Conservation (phyloP, 495 filamentous ascomycete species). For the Penicillium bialowiezense region DNA sequence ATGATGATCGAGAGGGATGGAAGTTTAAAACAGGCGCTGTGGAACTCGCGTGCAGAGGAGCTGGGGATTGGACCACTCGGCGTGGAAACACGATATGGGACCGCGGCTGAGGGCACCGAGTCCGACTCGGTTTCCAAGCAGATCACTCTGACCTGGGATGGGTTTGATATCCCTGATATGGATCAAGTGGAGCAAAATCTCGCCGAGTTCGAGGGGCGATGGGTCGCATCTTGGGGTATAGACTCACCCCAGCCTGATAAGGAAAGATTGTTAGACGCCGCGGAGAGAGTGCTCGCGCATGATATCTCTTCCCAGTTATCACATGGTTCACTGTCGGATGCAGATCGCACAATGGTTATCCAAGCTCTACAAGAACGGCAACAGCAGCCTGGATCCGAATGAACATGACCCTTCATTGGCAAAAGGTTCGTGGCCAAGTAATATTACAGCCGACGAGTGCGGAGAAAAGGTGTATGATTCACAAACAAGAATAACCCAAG, state of each 20-base stretch:
- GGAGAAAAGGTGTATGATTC: slow-evolving; percentile 7
- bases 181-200: slow-evolving; percentile 33
- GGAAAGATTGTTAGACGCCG: slow-evolving; percentile 29
- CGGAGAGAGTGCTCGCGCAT: slow-evolving; percentile 32
- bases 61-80: slow-evolving; percentile 63
- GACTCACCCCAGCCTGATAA: slow-evolving; percentile 15
- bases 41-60: slow-evolving; percentile 53
- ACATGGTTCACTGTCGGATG: slow-evolving; percentile 20
- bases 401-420: background rate
- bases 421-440: background rate
- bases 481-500: slow-evolving; percentile 15
- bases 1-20: slow-evolving; percentile 46
- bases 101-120: slow-evolving; percentile 3
- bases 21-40: slow-evolving; percentile 35
- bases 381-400: background rate
- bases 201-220: slow-evolving; percentile 22
- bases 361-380: slow-evolving; percentile 14
- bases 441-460: background rate
- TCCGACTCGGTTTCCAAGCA: slow-evolving; percentile 19
- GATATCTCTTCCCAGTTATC: slow-evolving; percentile 7
- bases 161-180: slow-evolving; percentile 45
- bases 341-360: slow-evolving; percentile 23
- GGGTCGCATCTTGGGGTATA: slow-evolving; percentile 33
- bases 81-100: slow-evolving; percentile 54
- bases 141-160: slow-evolving; percentile 57